Evolutionary conservation across 331 rosid genomes (phyloP).

Genomic region (Cydonia oblonga): DNA sequence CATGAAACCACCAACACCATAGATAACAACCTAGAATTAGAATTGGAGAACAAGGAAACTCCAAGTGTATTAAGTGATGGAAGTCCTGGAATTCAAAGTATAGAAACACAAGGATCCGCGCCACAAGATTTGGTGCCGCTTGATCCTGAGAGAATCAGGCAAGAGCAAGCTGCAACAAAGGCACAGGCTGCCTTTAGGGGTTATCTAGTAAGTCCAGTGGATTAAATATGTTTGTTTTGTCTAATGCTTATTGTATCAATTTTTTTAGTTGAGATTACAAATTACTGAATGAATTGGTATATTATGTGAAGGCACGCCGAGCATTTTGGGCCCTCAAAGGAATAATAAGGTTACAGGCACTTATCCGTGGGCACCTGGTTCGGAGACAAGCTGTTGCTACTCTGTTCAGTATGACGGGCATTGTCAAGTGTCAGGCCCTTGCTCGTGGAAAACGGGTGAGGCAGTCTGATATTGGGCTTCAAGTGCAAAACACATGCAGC

Average conservation of each 20-base stretch:
- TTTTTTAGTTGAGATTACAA: constrained; percentile 9
- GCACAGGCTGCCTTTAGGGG: constrained; percentile 94
- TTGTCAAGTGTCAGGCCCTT: constrained; percentile 79
- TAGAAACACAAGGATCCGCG: constrained; percentile 34
- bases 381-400: constrained; percentile 94
- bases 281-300: constrained; percentile 3
- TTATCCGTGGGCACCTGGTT: constrained; percentile 94
- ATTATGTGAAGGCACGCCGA: constrained; percentile 80
- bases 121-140: constrained; percentile 31
- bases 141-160: constrained; percentile 56
- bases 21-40: constrained; percentile 32
- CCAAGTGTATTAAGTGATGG: constrained; percentile 24
- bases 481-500: constrained; percentile 45
- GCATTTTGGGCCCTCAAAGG: constrained; percentile 92
- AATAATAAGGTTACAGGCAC: constrained; percentile 97
- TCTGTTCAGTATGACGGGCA: constrained; percentile 59
- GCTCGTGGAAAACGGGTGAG: constrained; percentile 69
- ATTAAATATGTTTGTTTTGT: neutral
- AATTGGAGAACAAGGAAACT: constrained; percentile 37
- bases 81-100: constrained; percentile 38
- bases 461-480: constrained; percentile 45
- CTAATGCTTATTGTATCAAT: neutral
- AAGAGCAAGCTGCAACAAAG: constrained; percentile 69
- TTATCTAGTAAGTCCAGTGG: constrained; percentile 49
- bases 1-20: constrained; percentile 17